Base-by-base conservation (phyloP, 2,329 filamentous ascomycete species). In the Zymoseptoria pseudotritici region DNA sequence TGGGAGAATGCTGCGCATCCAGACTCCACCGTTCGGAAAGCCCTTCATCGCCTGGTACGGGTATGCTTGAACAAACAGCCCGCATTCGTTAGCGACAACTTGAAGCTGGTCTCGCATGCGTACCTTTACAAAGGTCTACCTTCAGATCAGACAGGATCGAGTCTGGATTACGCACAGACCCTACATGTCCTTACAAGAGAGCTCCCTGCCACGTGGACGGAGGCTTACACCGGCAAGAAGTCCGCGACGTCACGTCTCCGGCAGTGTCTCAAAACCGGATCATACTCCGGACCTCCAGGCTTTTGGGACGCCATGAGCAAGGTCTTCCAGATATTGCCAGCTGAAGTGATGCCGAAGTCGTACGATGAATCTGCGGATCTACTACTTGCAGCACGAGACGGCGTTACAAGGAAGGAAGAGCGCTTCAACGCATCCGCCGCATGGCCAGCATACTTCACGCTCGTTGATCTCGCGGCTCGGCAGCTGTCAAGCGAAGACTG, bases 211-310 rank as follows among this genome's bases (percentile, higher is more conserved):
- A 78, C 92, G 9, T 99, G 94, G 94, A 87, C 85, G 1, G 79
- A 79, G 4, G 77, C 83, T 57, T 86, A 86, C 71, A 78, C 75
- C 26, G 81, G 79, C 53, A 86, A 86, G 70, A 82, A 81, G 29
- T 71, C 80, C 7, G 82, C 73, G 60, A 80, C 75, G 61, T 83
- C 78, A 61, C 76, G 87, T 21, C 74, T 99, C 3, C 82, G 83
- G 55, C 78, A 85, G 8, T 94, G 95, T 66, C 78, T 97, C 6
- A 86, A 89, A 63, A 89, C 86, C 67, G 93, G 94, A 2, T 96
- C 93, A 0, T 90, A 97, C 69, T 84, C 86, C n/a, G 88, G 88
- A 2, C 79, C 84, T 0, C 76, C 80, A 3, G 82, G 80, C 9
- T 96, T 87, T 70, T 99, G 94, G 94, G 74, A 80, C 24, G 83